Conservation (phyloP, 352 stramenopile genomes). For the Discostella stelligera region DNA sequence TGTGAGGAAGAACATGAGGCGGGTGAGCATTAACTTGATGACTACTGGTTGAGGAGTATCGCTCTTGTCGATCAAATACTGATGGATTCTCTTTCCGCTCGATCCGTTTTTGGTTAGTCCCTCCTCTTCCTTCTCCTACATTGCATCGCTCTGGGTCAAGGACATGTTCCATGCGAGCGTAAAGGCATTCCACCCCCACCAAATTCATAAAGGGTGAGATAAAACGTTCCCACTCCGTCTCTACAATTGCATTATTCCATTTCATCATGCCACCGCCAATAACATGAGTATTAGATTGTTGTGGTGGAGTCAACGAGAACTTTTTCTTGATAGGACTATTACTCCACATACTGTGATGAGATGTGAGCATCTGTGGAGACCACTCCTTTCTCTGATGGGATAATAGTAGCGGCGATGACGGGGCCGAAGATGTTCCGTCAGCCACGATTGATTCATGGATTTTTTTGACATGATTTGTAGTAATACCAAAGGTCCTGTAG, state of each 20-base stretch:
- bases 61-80: no score
- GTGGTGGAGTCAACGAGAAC: no score
- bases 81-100: no score
- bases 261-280: neutral
- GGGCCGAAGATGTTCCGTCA: slow-evolving; percentile 4
- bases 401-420: slow-evolving; percentile 5
- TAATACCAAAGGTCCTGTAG: neutral
- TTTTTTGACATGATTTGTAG: neutral
- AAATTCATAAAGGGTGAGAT: slow-evolving; percentile 46
- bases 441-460: neutral
- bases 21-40: neutral
- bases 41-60: neutral
- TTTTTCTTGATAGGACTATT: neutral
- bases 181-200: slow-evolving; percentile 43
- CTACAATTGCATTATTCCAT: slow-evolving; percentile 32
- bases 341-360: neutral
- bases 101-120: no score
- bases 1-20: neutral
- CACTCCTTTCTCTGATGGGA: neutral
- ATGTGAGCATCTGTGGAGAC: neutral
- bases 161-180: slow-evolving; percentile 47
- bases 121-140: no score
- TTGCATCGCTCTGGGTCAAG: slow-evolving; percentile 22
- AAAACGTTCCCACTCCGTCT: slow-evolving; percentile 52
- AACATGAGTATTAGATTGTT: neutral